These are phyloP conservation scores for Cyclotella kingstonii DNA, from an alignment of 108 stramenopile genomes.

Conservation along the genomic window DNA sequence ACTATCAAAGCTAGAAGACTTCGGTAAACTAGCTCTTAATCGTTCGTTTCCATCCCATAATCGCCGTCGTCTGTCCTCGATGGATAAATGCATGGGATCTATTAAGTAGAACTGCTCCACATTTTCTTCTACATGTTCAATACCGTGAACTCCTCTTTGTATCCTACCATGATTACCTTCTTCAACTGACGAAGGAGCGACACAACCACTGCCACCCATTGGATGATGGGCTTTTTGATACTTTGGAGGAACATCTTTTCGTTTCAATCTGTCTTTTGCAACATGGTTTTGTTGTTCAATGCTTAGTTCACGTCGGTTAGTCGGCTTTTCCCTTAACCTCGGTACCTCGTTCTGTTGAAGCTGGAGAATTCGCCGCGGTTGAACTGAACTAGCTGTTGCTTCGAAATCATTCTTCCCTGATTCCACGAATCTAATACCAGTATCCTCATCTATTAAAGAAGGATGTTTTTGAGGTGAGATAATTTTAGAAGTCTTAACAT, in stretches of 20 bases:
- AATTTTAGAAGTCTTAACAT: background rate
- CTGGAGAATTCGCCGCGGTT: background rate
- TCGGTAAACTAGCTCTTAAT: slow-evolving; percentile 24
- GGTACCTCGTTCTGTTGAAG: no score
- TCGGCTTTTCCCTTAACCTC: no score
- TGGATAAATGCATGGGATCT: slow-evolving; percentile 14
- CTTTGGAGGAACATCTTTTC: no score
- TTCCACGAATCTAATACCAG: slow-evolving; percentile 16
- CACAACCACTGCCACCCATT: no score
- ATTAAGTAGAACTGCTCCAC: background rate
- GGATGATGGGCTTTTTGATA: no score
- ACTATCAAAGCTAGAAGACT: slow-evolving; percentile 6
- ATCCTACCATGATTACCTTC: background rate
- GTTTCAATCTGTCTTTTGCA: no score
- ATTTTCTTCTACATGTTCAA: background rate
- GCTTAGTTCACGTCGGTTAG: no score
- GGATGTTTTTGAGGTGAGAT: background rate
- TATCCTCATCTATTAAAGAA: slow-evolving; percentile 1
- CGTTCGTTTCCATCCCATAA: slow-evolving; percentile 41
- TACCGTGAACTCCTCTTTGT: no score
- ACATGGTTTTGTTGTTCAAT: no score
- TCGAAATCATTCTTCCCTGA: slow-evolving; percentile 32
- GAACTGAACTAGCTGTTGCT: slow-evolving; percentile 6
- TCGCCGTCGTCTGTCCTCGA: slow-evolving; percentile 24
- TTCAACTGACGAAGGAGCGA: background rate